Base-by-base conservation (phyloP, 75 land plant species). In the Azolla pinnata region DNA sequence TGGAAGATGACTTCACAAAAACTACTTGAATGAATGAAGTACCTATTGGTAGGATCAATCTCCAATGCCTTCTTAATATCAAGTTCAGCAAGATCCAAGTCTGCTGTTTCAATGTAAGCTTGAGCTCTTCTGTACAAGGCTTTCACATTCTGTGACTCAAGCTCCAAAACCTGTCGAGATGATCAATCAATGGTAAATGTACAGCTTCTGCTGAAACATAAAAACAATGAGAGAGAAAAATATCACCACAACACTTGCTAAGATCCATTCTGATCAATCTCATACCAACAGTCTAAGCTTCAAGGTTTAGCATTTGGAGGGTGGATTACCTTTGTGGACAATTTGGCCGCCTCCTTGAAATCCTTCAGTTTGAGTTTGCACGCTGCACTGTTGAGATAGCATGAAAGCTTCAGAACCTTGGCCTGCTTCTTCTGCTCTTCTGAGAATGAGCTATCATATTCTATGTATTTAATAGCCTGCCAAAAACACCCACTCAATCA, bases 371-470 rank as follows among this genome's bases (percentile, higher is more conserved):
- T 87, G 32, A 83, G 72, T 40, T 74, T 70, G 67, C 86, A 83
- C 0, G 91, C 91, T 29, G 87, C 91, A 68, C 64, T 61, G 57
- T 87, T 87, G 33, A 87, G 71, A 60, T 70, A 70, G 64, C 87
- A 87, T 24, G 82, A 72, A 14, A 81, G 69, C 63, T 70, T 78
- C 14, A 87, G 65, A 18, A 66, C 61, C 53, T 87, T 87, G 0
- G 67, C 83, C 27, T 66, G 62, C 53, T 81, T 83, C 60, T 78
- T 74, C 63, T 87, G 79, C 35, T 70, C 87, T 17, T 81, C 84
- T 23, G 61, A 66, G 55, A 83, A 87, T 30, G 46, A 19, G 1
- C 47, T 63, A 34, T 83, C 87, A 54, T 78, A 77, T 42, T 73
- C 81, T 4, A 87, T 60, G 62, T 61, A 81, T 7, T 81, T 81